Base-by-base conservation (phyloP, 2,329 filamentous ascomycete species). In the Ophiostoma perfectum region DNA sequence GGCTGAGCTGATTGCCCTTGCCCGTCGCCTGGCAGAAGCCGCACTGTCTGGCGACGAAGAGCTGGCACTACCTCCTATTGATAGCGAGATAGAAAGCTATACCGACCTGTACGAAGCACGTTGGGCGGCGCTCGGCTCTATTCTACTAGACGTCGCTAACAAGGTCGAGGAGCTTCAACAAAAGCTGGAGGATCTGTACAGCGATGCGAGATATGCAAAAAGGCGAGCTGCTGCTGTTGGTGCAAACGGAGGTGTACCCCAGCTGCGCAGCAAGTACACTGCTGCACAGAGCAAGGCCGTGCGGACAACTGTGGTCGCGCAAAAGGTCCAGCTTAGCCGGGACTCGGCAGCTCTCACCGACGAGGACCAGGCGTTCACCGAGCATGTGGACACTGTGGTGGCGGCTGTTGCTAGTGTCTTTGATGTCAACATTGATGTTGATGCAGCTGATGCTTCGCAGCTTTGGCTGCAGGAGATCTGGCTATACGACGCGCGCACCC, bases 291-390 rank as follows among this genome's bases (percentile, higher is more conserved):
- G 84, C 78, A 88, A 87, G 72, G 87, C 90, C 60, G 78, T 92
- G 55, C 84, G 92, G 62, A 92, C 91, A 1, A 94, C 91, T 0
- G 86, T 94, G 44, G 87, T 94, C 66, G 90, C 90, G 16, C 90
- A 94, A 75, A 90, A 91, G 75, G 90, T 95, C 18, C 88, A 93
- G 74, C 82, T 95, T 55, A 92, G 89, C 78, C 90, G 87, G 71
- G 88, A 93, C 75, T 88, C 88, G 72, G 87, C 90, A 1, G 81
- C 85, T 3, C 82, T 94, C 41, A 90, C 89, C 0, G 83, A 88
- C 62, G 83, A 89, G 72, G 91, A 94, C 78, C 86, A 85, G 71
- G 83, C 84, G 5, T 92, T 92, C 75, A 92, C 90, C 16, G 79
- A 81, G 38, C 78, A 91, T 11, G 81, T 93, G 4, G 85, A 90